Base-by-base conservation (phyloP, 2,329 filamentous ascomycete species). In the Podosphaera fusca region DNA sequence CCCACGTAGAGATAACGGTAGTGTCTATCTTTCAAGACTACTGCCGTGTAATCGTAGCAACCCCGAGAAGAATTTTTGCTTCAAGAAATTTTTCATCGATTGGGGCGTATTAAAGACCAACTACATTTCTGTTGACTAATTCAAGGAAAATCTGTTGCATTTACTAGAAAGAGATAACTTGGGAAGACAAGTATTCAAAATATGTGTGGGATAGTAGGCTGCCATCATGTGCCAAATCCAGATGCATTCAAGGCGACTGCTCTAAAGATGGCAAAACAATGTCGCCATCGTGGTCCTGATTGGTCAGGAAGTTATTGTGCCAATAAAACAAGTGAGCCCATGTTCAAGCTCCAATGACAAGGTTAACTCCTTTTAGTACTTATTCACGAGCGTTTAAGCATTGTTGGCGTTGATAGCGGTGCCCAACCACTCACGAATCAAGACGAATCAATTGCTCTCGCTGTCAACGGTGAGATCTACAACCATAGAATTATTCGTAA, bases 381-480 rank as follows among this genome's bases (percentile, higher is more conserved):
- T 65, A 92, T 89, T 68, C 92, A 98, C 78, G 92, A 98, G 73
- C 86, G 92, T 73, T 76, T 98, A 70, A 92, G 87, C 70, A 96
- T 98, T 70, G 92, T 98, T 69, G 92, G 92, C 70, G 62, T 69
- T 90, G 90, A 96, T 70, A 90, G 86, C 67, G 92, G 92, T 69
- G 90, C 92, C 56, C 92, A 98, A 73, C 92, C 92, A 62, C 77
- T 98, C 63, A 84, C 90, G 75, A 96, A 88, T 75, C 81, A 87
- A 64, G 90, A 96, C 70, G 84, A 82, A 63, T 84, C 77, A 65
- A 83, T 98, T 66, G 82, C 90, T 62, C 81, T 98, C 60, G 90
- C 92, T 62, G 92, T 96, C 80, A 98, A 98, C 72, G 92, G 92
- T 72, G 92, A 98, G 71, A 98, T 98, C 70, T 98, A 98, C 79